phyloP scores from a whole-genome alignment of 164 flowering plant genomes.

The Pachysandra terminalis region DNA sequence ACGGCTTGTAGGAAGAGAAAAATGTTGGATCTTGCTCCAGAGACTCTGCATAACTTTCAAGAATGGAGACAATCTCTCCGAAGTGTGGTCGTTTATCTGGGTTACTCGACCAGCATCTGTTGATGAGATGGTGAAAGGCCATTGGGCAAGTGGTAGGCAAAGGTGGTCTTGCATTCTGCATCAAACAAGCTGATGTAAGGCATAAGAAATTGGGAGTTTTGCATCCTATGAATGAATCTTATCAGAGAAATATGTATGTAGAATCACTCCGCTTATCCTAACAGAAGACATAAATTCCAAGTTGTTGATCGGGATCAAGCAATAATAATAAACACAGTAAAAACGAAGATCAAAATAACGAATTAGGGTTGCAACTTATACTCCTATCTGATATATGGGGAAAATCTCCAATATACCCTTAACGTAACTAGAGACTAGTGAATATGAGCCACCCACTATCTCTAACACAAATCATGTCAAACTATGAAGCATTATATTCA shows the following conservation, averaged over 20 bases:
- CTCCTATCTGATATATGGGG: too few species aligned
- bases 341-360: too few species aligned
- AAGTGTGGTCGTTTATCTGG: slow-evolving; percentile 80
- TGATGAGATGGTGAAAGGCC: slow-evolving; percentile 65
- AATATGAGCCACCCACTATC: too few species aligned
- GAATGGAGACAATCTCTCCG: slow-evolving; percentile 62
- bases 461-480: too few species aligned
- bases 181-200: slow-evolving; percentile 1
- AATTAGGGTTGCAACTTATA: too few species aligned
- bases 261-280: neutral
- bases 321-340: too few species aligned
- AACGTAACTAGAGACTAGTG: too few species aligned
- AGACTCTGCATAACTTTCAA: slow-evolving; percentile 54
- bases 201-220: neutral
- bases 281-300: too few species aligned
- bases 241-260: neutral
- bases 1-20: slow-evolving; percentile 49
- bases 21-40: slow-evolving; percentile 67
- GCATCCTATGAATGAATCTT: neutral
- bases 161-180: slow-evolving; percentile 95
- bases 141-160: slow-evolving; percentile 58
- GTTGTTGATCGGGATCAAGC: too few species aligned
- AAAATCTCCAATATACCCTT: too few species aligned
- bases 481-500: too few species aligned
- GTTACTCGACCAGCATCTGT: slow-evolving; percentile 82